Base-by-base conservation (phyloP, 1,139 yeast genomes). In the Martiniozyma asiatica region DNA sequence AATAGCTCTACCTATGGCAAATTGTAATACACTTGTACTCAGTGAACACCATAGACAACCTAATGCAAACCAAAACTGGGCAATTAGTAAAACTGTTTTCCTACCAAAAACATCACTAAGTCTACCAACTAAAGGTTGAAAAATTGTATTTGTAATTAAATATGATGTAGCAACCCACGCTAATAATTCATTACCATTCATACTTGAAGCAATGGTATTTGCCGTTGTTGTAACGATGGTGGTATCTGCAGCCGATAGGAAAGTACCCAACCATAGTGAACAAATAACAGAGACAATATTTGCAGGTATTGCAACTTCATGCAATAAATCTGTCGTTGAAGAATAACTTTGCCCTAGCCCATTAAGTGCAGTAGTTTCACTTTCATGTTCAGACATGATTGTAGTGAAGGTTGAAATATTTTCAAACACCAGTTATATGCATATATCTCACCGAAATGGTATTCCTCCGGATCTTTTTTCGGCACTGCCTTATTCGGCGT, bases 61-160 rank as follows among this genome's bases (percentile, higher is more conserved):
- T 14, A 62, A 14, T 2, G 60, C 65, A 42, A 72, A 72, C 24
- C 55, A 39, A 8, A 54, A 24, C 33, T 64, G 63, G 41, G 71
- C 62, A 27, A 64, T 48, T 8, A 68, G 39, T 25, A 71, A 50
- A 27, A 66, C 45, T 6, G 51, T 41, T 46, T 68, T 76, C 42
- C 93, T 65, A 9, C 94, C 94, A 50, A 74, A 79, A 22, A 81
- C 77, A 44, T 82, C 94, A 1, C 87, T 74, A 18, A 82, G 54
- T 45, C 81, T 81, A 11, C 94, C 94, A 45, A 75, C 82, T 10
- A 84, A 53, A 2, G 94, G 94, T 51, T 72, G 78, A 43, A 69
- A 68, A 1, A 74, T 72, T 1, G 75, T 64, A 40, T 66, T 65
- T 4, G 76, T 60, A 8, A 72, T 50, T 27, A 71, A 48, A 42